These are phyloP conservation scores for Paecilomyces niveus DNA, from an alignment of 2,329 filamentous ascomycete species.

Conservation along the genomic window DNA sequence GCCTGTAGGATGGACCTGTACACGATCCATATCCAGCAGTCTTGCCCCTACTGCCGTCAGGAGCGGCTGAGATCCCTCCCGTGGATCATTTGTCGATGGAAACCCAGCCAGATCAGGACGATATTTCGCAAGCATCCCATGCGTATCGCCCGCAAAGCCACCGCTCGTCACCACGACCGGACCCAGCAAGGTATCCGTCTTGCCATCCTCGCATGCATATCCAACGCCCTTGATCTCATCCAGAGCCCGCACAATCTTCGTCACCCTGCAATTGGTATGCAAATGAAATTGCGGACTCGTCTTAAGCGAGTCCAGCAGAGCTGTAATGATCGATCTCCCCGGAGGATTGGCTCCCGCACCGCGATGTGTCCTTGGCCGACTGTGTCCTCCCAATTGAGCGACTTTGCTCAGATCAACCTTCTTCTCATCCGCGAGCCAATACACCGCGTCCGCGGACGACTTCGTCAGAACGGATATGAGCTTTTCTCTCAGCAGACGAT, in stretches of 20 bases:
- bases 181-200: slow-evolving; percentile 35
- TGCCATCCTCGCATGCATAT: slow-evolving; percentile 31
- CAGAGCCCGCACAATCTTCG: slow-evolving; percentile 35
- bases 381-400: slow-evolving; percentile 54
- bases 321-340: slow-evolving; percentile 51
- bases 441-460: slow-evolving; percentile 43
- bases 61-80: slow-evolving; percentile 46
- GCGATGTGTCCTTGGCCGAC: slow-evolving; percentile 50
- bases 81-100: slow-evolving; percentile 57
- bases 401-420: slow-evolving; percentile 54
- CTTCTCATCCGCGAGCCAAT: slow-evolving; percentile 52
- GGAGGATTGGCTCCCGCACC: slow-evolving; percentile 51
- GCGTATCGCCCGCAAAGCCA: slow-evolving; percentile 56
- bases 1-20: slow-evolving; percentile 60
- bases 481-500: slow-evolving; percentile 25
- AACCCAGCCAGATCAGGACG: slow-evolving; percentile 53
- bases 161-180: slow-evolving; percentile 56
- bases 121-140: slow-evolving; percentile 50
- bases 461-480: slow-evolving; percentile 46
- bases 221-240: slow-evolving; percentile 46
- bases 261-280: slow-evolving; percentile 47
- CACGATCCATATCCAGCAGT: slow-evolving; percentile 41
- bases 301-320: slow-evolving; percentile 47
- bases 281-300: slow-evolving; percentile 46
- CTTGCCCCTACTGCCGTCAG: slow-evolving; percentile 34